Evolutionary conservation across 768 basidiomycete species (phyloP), one percentile per base, ranked within the genome.

Genomic region (Termitomyces sp.): DNA sequence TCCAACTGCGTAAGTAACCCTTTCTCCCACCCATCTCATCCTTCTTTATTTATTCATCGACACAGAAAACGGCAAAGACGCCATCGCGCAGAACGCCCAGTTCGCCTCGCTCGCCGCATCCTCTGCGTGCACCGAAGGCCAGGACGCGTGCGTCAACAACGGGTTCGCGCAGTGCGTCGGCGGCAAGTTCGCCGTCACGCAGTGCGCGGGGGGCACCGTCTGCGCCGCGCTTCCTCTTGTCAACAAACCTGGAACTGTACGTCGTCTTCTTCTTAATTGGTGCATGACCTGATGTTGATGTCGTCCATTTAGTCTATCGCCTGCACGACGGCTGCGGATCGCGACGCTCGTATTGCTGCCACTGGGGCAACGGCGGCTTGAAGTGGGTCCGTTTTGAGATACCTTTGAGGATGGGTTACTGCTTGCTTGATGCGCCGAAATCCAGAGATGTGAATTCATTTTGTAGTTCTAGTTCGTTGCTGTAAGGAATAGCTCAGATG

Each of bases 201-300:
- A 70, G 51, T 70, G 72, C 30, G 62, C 65, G 8, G 67, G 68
- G 53, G 70, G 69, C 27, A 72, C 69, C 18, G 62, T 64, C 55
- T 72, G 71, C 57, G 63, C 67, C 1, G 69, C 69, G 6, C 61
- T 72, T 18, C 70, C 71, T 16, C 62, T 72, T 30, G 69, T 71
- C 24, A 70, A 71, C 61, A 65, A 55, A 20, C 49, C 67, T 3
- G 71, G 71, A 22, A 71, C 71, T 31, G 66, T 67, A 42, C 45
- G 64, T 63, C 15, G 13, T 45, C 22, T n/a, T 15, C 13, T 11
- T 18, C 18, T 44, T 15, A 6, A 12, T 6, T 54, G 41, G 15
- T 44, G 11, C 4, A 12, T 9, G n/a, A 1, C 4, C 39, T 59
- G 41, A 55, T 39, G 22, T 27, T 20, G 34, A n/a, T 51, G 20